Conservation (phyloP, 805 yeast genomes). For the Suhomyces vadensis region DNA sequence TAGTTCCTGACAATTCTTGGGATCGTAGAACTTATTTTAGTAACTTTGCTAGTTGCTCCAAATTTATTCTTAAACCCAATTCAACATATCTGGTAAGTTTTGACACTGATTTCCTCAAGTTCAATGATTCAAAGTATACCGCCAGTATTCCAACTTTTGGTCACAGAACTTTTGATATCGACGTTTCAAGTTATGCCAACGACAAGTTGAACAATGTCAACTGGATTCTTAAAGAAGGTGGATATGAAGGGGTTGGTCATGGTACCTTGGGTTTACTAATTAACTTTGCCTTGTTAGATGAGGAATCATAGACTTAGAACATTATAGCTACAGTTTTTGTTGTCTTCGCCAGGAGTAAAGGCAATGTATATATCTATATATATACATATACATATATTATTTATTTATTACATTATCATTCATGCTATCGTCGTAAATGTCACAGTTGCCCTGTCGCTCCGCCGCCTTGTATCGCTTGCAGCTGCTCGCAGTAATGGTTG, state of each 20-base stretch:
- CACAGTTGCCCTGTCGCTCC: neutral
- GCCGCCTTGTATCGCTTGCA: too few relatives aligned
- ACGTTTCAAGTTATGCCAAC: slow-evolving; percentile 44
- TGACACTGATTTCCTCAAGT: slow-evolving; percentile 52
- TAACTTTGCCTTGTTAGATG: slow-evolving; percentile 40
- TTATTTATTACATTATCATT: too few relatives aligned
- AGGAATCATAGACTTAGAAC: slow-evolving; percentile 14
- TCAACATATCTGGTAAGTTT: slow-evolving; percentile 50
- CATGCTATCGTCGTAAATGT: too few relatives aligned
- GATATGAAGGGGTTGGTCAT: slow-evolving; percentile 30
- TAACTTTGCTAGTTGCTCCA: slow-evolving; percentile 34
- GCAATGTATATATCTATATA: too few relatives aligned
- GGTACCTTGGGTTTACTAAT: slow-evolving; percentile 38
- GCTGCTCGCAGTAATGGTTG: too few relatives aligned
- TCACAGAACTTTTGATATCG: slow-evolving; percentile 46
- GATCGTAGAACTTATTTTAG: slow-evolving; percentile 50
- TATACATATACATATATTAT: too few relatives aligned
- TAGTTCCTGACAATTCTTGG: slow-evolving; percentile 33
- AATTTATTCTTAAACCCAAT: slow-evolving; percentile 41
- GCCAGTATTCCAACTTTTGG: slow-evolving; percentile 51
- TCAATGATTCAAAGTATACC: slow-evolving; percentile 51
- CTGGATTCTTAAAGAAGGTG: slow-evolving; percentile 44
- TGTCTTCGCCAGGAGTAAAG: slow-evolving; percentile 1
- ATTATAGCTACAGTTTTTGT: neutral
- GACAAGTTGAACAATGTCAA: slow-evolving; percentile 47